These are phyloP conservation scores for Myrica gale DNA, from an alignment of 306 rosid species.

Conservation along the genomic window DNA sequence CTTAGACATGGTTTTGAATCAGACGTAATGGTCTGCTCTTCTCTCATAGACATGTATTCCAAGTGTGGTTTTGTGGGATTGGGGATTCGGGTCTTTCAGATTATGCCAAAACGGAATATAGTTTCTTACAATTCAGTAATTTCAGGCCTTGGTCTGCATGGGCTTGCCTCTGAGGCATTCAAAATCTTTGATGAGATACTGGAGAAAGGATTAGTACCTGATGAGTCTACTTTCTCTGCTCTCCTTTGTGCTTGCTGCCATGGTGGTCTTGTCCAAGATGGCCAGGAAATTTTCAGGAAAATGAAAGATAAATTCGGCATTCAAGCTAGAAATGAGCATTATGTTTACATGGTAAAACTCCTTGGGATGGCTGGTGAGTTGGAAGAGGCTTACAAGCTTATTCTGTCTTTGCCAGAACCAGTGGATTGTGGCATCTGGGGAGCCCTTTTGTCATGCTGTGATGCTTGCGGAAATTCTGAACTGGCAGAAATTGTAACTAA, in stretches of 20 bases:
- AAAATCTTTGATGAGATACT: constrained; percentile 52
- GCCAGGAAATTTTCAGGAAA: constrained; percentile 54
- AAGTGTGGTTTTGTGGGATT: constrained; percentile 72
- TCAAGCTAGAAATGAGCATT: constrained; percentile 62
- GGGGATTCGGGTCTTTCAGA: constrained; percentile 52
- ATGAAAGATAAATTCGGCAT: constrained; percentile 64
- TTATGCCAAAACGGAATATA: constrained; percentile 54
- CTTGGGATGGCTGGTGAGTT: constrained; percentile 72
- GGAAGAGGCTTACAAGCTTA: constrained; percentile 74
- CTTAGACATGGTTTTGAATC: constrained; percentile 66
- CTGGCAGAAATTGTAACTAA: constrained; percentile 69
- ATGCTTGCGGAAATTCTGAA: constrained; percentile 57
- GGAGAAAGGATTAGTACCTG: constrained; percentile 51
- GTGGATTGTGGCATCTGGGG: constrained; percentile 80
- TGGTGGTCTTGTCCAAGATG: constrained; percentile 70
- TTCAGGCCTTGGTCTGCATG: constrained; percentile 74
- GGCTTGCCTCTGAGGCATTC: constrained; percentile 65
- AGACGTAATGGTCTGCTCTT: constrained; percentile 69
- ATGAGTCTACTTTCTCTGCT: constrained; percentile 76
- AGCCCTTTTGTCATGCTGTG: constrained; percentile 78
- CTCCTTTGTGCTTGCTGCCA: constrained; percentile 87
- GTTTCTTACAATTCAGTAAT: constrained; percentile 75
- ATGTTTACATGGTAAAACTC: constrained; percentile 84
- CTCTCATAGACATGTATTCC: constrained; percentile 74
- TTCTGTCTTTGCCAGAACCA: constrained; percentile 62